Base-by-base conservation (phyloP, 2,329 filamentous ascomycete genomes). In the Hymenoscyphus repandus region DNA sequence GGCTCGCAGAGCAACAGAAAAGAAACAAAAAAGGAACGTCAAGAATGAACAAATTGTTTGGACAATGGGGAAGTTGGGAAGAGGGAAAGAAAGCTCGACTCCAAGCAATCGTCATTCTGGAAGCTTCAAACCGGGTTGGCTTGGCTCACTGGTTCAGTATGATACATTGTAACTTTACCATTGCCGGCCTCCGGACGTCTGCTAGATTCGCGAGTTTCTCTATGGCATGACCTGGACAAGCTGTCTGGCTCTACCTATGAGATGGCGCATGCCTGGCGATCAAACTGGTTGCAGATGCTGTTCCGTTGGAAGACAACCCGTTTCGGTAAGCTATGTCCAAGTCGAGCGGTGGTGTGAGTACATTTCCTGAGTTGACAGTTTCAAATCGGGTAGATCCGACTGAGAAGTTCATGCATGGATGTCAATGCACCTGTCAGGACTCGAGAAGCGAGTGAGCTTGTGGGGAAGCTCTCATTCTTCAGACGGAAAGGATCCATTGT, bases 1-100 rank as follows among this genome's bases (percentile, higher is more conserved):
- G 52, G 51, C 58, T 46, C 43, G 55, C 55, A 54, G 53, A 60
- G 56, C 56, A 55, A 49, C 31, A 39, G 30, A 47, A 38, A 43
- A 32, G 15, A 39, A 47, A 42, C 33, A n/a, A 47, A 34, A 30
- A 42, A 41, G 42, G 15, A 45, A 50, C 46, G 31, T 48, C 48
- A 45, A 51, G 12, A 36, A 42, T 38, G 17, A 46, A 38, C 18
- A 50, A 37, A 49, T 31, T 36, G 48, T 49, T 50, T 37, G 36
- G 18, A 45, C 27, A 49, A 50, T 17, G 30, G 27, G 20, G 22
- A 20, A 12, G 22, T 31, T 44, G 18, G 45, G 45, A 44, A 43
- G 36, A 47, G 36, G 20, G 17, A 20, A 37, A 33, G 36, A 20
- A 47, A 47, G 34, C 15, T 39, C 20, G 34, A 12, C 20, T 6